phyloP scores from a whole-genome alignment of 2,329 filamentous ascomycete species.

The Xylaria arbuscula region DNA sequence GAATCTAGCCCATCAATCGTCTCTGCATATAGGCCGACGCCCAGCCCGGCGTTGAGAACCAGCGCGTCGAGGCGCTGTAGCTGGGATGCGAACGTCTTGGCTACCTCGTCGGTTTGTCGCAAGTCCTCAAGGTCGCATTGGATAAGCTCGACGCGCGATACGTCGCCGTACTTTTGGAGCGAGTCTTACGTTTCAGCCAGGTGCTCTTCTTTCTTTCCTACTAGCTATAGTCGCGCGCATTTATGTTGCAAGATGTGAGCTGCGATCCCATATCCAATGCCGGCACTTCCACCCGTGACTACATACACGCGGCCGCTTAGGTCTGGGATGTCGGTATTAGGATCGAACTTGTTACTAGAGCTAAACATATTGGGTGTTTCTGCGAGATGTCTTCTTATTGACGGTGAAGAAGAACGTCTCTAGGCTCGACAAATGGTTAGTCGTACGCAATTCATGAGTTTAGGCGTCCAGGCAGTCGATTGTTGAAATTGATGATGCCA shows the following conservation, averaged over 20 bases:
- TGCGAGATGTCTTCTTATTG: background rate
- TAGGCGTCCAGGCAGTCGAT: background rate
- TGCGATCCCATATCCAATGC: conserved; percentile 63
- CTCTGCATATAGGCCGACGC: conserved; percentile 60
- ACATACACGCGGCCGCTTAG: conserved; percentile 53
- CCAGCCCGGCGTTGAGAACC: conserved; percentile 61
- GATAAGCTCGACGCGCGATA: conserved; percentile 56
- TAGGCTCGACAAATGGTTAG: too few species aligned
- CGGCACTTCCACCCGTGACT: conserved; percentile 61
- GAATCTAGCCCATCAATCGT: conserved; percentile 60
- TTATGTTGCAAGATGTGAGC: conserved; percentile 64
- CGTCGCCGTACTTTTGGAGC: conserved; percentile 58
- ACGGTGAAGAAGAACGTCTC: background rate
- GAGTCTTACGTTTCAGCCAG: conserved; percentile 57
- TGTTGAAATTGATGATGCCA: conserved; percentile 11
- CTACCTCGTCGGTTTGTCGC: conserved; percentile 58
- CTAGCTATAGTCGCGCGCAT: conserved; percentile 58
- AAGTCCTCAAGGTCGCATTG: conserved; percentile 60
- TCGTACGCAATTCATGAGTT: background rate
- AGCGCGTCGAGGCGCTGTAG: conserved; percentile 59
- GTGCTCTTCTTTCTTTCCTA: conserved; percentile 62
- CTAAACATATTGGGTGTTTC: conserved; percentile 31
- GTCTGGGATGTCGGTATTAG: conserved; percentile 42
- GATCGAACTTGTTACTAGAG: conserved; percentile 40
- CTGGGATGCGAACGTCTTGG: conserved; percentile 55